Conservation (phyloP, 2,329 filamentous ascomycete species). For the Aureobasidium sp. region DNA sequence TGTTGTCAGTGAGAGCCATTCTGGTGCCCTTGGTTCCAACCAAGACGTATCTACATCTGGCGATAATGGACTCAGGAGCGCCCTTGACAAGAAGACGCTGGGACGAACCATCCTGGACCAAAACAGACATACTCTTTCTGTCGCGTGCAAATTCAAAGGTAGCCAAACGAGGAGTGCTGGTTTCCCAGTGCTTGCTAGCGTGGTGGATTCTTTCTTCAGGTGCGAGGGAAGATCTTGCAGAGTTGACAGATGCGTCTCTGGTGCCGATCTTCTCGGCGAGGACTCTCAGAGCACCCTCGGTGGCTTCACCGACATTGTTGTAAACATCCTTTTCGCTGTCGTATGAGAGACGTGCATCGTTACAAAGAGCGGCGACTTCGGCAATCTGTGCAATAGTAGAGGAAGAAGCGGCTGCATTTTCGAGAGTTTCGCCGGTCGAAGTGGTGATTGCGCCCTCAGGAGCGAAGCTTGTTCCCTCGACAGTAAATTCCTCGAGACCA, state of each 20-base stretch:
- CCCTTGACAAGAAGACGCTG: conserved; percentile 92
- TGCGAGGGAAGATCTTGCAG: conserved; percentile 38
- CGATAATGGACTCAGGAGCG: conserved; percentile 87
- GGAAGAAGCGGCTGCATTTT: conserved; percentile 62
- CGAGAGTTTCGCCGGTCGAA: conserved; percentile 55
- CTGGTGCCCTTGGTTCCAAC: conserved; percentile 71
- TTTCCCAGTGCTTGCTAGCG: conserved; percentile 78
- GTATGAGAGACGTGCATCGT: conserved; percentile 75
- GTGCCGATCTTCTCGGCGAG: conserved; percentile 93
- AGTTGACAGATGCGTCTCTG: conserved; percentile 53
- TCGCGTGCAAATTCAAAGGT: conserved; percentile 97
- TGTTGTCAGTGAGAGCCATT: conserved; percentile 60
- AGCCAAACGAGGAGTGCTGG: conserved; percentile 62
- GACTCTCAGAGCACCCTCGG: conserved; percentile 84
- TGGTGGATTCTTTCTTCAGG: conserved; percentile 62
- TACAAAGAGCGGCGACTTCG: conserved; percentile 68
- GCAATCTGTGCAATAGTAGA: conserved; percentile 71
- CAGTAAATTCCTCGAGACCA: conserved; percentile 74
- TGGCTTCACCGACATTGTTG: conserved; percentile 84
- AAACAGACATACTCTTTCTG: conserved; percentile 97
- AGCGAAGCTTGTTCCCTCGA: conserved; percentile 88
- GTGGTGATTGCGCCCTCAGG: conserved; percentile 67
- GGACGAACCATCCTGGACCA: conserved; percentile 61
- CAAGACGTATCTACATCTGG: conserved; percentile 77
- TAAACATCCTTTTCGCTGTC: conserved; percentile 68